A percentile compares a stretch with the other conserved stretches of the same genome.
phyloP scores from a whole-genome alignment of 2,329 filamentous ascomycete species.

The Akanthomyces uredinophilus region DNA sequence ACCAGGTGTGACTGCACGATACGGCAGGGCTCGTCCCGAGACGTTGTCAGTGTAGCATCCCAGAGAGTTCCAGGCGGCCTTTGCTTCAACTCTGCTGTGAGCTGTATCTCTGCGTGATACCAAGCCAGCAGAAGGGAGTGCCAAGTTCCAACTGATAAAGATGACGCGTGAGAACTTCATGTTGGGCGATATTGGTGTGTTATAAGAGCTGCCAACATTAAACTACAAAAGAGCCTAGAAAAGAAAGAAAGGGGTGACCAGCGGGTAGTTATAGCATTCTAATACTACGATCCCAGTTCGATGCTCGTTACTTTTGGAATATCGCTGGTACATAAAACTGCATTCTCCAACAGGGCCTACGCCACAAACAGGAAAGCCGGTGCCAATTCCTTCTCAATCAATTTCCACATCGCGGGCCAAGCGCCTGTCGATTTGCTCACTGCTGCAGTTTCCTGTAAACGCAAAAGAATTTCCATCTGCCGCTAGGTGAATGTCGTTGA shows the following conservation, averaged over 20 bases:
- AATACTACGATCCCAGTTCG: neutral
- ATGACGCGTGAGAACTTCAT: neutral
- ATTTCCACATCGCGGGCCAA: too few species aligned
- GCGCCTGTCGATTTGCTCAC: too few species aligned
- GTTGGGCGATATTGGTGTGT: neutral
- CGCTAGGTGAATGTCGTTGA: too few species aligned
- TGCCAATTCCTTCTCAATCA: too few species aligned
- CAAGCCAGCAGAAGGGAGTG: neutral
- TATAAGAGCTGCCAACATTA: neutral
- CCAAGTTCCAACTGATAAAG: neutral
- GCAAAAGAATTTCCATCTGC: too few species aligned
- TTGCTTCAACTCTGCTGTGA: neutral
- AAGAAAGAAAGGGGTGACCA: neutral
- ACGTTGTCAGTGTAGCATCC: conserved; percentile 7
- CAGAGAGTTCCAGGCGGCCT: neutral
- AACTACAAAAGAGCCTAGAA: neutral
- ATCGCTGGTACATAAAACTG: too few species aligned
- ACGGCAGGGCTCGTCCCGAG: neutral
- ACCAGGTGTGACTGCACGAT: neutral
- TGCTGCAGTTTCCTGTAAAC: too few species aligned
- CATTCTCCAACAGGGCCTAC: too few species aligned
- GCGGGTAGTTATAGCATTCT: neutral
- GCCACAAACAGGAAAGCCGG: too few species aligned
- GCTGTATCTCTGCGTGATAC: neutral
- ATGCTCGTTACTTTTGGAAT: too few species aligned